phyloP scores from a whole-genome alignment of 257 asterid species.

The Nicotiana paniculata region DNA sequence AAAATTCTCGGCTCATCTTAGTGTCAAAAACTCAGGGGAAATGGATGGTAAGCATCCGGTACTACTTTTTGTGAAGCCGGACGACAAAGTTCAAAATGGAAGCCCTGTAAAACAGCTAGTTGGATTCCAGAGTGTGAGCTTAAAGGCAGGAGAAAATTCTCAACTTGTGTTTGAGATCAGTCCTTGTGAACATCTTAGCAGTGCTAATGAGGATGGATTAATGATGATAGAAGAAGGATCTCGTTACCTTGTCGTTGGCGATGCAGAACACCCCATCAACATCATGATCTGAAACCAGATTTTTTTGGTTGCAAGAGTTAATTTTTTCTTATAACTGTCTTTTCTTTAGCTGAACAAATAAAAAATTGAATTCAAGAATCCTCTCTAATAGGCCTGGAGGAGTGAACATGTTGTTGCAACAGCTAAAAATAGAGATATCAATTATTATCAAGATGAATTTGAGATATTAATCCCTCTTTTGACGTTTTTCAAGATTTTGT shows the following conservation, averaged over 20 bases:
- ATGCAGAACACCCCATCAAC: conserved; percentile 45
- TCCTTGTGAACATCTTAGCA: conserved; percentile 72
- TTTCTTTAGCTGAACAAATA: no score
- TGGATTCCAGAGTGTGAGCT: conserved; percentile 54
- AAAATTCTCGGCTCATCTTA: conserved; percentile 44
- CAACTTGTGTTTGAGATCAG: conserved; percentile 40
- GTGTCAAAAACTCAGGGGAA: conserved; percentile 50
- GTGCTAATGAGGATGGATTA: conserved; percentile 54
- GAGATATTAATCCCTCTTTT: neutral
- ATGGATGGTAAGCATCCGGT: conserved; percentile 65
- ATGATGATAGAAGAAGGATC: conserved; percentile 70
- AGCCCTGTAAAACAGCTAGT: conserved; percentile 48
- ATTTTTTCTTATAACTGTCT: neutral
- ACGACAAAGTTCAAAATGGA: conserved; percentile 12
- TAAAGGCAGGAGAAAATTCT: conserved; percentile 36
- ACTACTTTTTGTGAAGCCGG: conserved; percentile 39
- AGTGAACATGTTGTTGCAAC: neutral
- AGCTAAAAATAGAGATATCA: neutral
- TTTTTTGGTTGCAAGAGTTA: neutral
- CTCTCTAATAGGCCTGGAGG: neutral
- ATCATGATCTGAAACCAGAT: conserved; percentile 35
- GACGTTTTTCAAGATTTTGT: neutral
- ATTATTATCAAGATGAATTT: neutral
- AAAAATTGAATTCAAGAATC: neutral
- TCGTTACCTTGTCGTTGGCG: conserved; percentile 42